Evolutionary conservation across 208 protist genomes (phyloP), one percentile per base, ranked within the genome.

Genomic region (Blastocrithidia nonstop): DNA sequence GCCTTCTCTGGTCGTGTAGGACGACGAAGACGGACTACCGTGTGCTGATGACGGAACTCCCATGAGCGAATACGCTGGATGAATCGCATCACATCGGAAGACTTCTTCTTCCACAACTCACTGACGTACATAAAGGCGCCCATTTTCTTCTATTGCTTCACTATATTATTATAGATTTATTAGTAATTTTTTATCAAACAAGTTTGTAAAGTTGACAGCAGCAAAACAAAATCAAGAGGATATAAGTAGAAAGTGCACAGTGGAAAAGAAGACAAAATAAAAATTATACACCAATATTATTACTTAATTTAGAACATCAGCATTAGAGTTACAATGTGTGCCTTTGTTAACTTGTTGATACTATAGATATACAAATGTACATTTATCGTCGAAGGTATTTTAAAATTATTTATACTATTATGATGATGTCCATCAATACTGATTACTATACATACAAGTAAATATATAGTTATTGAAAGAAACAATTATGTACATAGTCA

Each of bases 91-190:
- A 97, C 97, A 89, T 99, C 98, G 72, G 88, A 98, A 88, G 99
- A 98, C 85, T 99, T 99, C 78, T 98, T 98, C 72, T 95, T 97
- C 93, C 95, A 99, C 25, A 99, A 71, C 79, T 99, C 98, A 46
- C 98, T 88, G 62, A 99, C 51, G 75, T 99, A 99, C 81, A 98
- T 99, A 89, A 99, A 99, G 41, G 97, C 96, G 40, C 97, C 98
- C 96, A 96, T 97, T 19, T 27, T 45, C 13, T n/a, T n/a, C n/a
- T n/a, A n/a, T n/a, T n/a, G n/a, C n/a, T n/a, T 40, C 24, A 22
- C 50, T 23, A 5, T 15, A 3, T 16, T n/a, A 4, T 47, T 45
- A 17, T 21, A 4, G 24, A 1, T 36, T 37, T 37, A 3, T 47
- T 36, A 42, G 0, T 29, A 15, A 35, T 36, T 46, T 46, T 40